Conservation (phyloP, 2,329 filamentous ascomycete genomes). For the Penicillium brasilianum region DNA sequence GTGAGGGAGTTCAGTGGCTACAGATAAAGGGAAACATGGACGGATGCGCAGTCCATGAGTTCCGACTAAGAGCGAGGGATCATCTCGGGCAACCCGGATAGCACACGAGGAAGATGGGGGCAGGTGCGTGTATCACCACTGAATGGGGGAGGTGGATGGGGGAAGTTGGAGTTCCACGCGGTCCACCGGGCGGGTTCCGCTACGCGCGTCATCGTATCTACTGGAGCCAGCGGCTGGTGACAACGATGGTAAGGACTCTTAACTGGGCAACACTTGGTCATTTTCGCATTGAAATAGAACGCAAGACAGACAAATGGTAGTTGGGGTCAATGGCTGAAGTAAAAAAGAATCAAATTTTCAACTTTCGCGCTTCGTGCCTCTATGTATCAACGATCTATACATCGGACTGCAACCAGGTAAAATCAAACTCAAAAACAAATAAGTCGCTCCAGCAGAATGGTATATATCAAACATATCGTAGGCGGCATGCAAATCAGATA, state of each 20-base stretch:
- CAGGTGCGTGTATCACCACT: neutral
- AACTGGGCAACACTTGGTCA: neutral
- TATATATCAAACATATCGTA: constrained; percentile 31
- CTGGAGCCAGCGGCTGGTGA: neutral
- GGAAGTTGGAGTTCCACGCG: neutral
- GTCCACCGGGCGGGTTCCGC: constrained; percentile 9
- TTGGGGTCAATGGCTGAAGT: neutral
- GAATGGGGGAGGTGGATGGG: constrained; percentile 4
- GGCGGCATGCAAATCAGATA: constrained; percentile 23
- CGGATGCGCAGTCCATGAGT: constrained; percentile 8
- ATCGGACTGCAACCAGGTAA: neutral
- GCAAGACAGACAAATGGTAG: neutral
- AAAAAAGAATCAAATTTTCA: neutral
- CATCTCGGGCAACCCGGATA: neutral
- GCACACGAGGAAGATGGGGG: neutral
- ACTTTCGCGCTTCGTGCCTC: neutral
- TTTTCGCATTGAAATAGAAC: neutral
- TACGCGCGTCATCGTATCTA: constrained; percentile 1
- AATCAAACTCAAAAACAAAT: neutral
- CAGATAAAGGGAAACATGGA: neutral
- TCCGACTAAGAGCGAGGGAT: constrained; percentile 3
- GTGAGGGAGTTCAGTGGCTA: constrained; percentile 14
- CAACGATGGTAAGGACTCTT: too few relatives aligned
- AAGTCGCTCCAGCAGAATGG: constrained; percentile 23
- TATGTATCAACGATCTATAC: constrained; percentile 4